Evolutionary conservation across 805 yeast genomes (phyloP), one percentile per base, ranked within the genome.

Genomic region (Tetrapisispora arboricola): DNA sequence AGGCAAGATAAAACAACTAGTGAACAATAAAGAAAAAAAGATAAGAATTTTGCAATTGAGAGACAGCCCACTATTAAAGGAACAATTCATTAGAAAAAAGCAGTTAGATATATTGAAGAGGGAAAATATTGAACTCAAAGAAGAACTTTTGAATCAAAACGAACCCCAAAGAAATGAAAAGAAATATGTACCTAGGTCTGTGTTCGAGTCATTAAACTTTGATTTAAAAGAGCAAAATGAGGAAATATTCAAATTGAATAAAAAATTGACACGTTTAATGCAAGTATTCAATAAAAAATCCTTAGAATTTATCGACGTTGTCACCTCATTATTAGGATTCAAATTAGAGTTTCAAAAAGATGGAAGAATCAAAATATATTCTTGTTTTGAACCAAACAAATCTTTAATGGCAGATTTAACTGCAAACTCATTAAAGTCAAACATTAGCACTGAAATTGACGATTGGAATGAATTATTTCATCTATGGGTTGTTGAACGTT

Each of bases 261-360:
- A 82, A 53, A 66, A 74, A 40, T 66, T 70, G 27, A 60, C 53
- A 10, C 61, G 94, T 30, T 55, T 71, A 16, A 72, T 66, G 47
- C 75, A 78, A 46, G 71, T 74, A 6, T 85, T 76, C 54, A 61
- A 75, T 15, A 71, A 72, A 38, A 82, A 83, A 55, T 77, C 90
- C n/a, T 61, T 70, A 25, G 88, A 84, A 52, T 79, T 84, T 39
- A 65, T 85, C 28, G 76, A 78, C 25, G 73, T 80, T 1, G 76
- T 85, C 0, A 74, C 78, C 41, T 67, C 78, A 4, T 68, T 81
- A 22, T 68, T 87, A 39, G 95, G 95, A 0, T 85, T 75, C 58
- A 71, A 73, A 36, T 63, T 86, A 19, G 94, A 84, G 53, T 79
- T 84, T 47, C 59, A 77, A 55, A 66, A 70, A 48, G 65, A 76